Conservation (phyloP, 164 flowering plant genomes). For the Nelumbo lutea region DNA sequence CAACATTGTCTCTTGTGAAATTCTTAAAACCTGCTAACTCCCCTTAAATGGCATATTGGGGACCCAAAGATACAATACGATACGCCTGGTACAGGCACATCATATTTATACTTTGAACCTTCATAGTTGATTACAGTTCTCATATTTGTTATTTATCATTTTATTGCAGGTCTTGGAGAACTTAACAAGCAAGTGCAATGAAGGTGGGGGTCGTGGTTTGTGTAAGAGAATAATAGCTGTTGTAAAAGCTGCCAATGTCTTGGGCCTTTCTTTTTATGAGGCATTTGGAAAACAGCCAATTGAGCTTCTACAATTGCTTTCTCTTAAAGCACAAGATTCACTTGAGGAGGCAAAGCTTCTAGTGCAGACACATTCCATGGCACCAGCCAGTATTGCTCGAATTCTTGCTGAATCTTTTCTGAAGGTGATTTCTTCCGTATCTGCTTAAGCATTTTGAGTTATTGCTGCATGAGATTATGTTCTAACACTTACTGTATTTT, state of each 20-base stretch:
- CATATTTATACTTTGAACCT: too few species aligned
- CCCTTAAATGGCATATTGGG: background rate
- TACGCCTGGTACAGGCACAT: too few species aligned
- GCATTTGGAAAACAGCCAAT: slow-evolving; percentile 84
- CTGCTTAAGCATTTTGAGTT: background rate
- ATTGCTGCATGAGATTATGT: background rate
- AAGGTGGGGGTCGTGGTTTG: slow-evolving; percentile 79
- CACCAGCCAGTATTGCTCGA: slow-evolving; percentile 84
- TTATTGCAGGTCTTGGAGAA: slow-evolving; percentile 61
- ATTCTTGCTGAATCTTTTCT: slow-evolving; percentile 96
- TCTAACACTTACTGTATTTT: slow-evolving; percentile 9
- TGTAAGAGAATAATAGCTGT: slow-evolving; percentile 84
- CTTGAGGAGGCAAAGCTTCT: slow-evolving; percentile 86
- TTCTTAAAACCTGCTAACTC: background rate
- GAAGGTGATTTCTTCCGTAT: slow-evolving; percentile 41
- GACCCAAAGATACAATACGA: too few species aligned
- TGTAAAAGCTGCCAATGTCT: slow-evolving; percentile 79
- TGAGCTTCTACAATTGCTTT: slow-evolving; percentile 85
- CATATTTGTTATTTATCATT: background rate
- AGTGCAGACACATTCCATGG: slow-evolving; percentile 79
- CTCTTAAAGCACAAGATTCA: slow-evolving; percentile 99
- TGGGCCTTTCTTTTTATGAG: slow-evolving; percentile 81
- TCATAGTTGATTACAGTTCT: background rate
- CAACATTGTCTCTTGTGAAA: too few species aligned
- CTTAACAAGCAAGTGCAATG: slow-evolving; percentile 47